Conservation (phyloP, 768 basidiomycete genomes). For the Pulveroboletus frians region DNA sequence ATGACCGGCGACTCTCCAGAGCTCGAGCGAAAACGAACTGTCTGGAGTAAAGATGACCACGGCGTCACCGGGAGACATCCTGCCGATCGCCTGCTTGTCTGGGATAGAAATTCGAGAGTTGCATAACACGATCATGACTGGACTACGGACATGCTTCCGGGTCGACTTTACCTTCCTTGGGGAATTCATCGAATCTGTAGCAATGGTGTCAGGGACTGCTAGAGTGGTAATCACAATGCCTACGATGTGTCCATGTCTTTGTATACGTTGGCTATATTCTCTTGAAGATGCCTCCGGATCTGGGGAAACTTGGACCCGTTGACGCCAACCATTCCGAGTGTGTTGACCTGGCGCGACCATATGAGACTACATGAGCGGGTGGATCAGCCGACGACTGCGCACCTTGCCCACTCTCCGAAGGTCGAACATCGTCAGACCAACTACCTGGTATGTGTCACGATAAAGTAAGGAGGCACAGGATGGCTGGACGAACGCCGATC, state of each 20-base stretch:
- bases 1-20: background rate
- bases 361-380: constrained; percentile 5
- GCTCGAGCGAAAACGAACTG: constrained; percentile 41
- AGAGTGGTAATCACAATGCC: constrained; percentile 20
- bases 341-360: constrained; percentile 46
- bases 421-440: constrained; percentile 86
- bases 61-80: constrained; percentile 76
- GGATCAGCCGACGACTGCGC: constrained; percentile 16
- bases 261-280: constrained; percentile 81
- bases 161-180: constrained; percentile 62
- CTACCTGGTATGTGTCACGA: constrained; percentile 51
- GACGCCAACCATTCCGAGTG: constrained; percentile 84
- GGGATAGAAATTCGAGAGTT: constrained; percentile 1
- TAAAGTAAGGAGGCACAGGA: constrained; percentile 1
- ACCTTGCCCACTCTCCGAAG: constrained; percentile 79
- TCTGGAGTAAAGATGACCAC: constrained; percentile 93
- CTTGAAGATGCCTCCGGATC: constrained; percentile 72
- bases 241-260: constrained; percentile 83
- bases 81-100: constrained; percentile 82
- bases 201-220: background rate
- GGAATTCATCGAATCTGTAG: constrained; percentile 71
- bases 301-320: constrained; percentile 85
- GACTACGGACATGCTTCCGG: constrained; percentile 71
- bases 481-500: constrained; percentile 56
- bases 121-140: constrained; percentile 3